These are phyloP conservation scores for Sindora glabra DNA, from an alignment of 306 rosid genomes.

Conservation along the genomic window DNA sequence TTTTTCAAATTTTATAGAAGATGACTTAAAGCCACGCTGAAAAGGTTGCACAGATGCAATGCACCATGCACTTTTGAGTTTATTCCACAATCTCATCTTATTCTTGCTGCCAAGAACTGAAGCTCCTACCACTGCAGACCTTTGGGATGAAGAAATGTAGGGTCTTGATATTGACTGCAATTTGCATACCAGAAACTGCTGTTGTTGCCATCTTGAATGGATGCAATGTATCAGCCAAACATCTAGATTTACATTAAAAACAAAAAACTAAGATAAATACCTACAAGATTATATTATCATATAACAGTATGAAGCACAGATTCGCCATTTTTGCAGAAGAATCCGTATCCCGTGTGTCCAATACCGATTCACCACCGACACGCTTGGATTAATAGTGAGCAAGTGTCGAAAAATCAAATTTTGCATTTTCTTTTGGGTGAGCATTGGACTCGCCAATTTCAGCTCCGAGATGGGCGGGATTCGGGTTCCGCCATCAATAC, in stretches of 20 bases:
- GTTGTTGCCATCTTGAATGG: slow-evolving; percentile 55
- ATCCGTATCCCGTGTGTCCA: too few species aligned
- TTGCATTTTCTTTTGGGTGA: too few species aligned
- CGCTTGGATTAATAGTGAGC: too few species aligned
- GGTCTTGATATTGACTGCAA: slow-evolving; percentile 62
- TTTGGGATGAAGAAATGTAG: slow-evolving; percentile 43
- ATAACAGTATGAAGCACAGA: too few species aligned
- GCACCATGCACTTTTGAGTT: slow-evolving; percentile 47
- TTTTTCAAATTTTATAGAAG: slow-evolving; percentile 37
- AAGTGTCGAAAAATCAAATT: too few species aligned
- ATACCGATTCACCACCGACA: too few species aligned
- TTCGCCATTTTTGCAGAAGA: too few species aligned
- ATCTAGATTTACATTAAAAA: slow-evolving; percentile 24
- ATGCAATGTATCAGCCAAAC: slow-evolving; percentile 16
- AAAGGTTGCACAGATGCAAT: slow-evolving; percentile 43
- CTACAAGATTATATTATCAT: too few species aligned
- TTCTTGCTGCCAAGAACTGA: slow-evolving; percentile 32
- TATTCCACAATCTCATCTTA: slow-evolving; percentile 45
- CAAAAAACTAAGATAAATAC: slow-evolving; percentile 5
- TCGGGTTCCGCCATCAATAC: too few species aligned
- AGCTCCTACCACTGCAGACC: slow-evolving; percentile 29
- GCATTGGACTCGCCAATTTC: too few species aligned
- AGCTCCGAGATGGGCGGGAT: too few species aligned
- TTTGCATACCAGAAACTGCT: slow-evolving; percentile 68
- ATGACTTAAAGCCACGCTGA: slow-evolving; percentile 41